Conservation (phyloP, 495 filamentous ascomycete genomes). For the Penicillium longicatenatum region DNA sequence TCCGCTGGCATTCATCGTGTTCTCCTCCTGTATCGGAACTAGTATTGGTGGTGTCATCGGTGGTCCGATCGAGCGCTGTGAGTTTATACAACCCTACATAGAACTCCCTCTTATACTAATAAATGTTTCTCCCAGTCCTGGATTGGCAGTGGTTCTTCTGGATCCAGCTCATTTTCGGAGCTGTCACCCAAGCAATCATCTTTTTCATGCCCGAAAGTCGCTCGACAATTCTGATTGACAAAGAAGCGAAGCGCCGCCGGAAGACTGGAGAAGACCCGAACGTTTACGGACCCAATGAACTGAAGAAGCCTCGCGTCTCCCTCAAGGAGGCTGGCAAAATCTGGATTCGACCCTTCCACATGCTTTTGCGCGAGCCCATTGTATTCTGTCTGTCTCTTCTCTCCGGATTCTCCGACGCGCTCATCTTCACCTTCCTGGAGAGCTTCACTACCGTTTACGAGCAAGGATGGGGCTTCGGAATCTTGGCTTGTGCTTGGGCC, state of each 20-base stretch:
- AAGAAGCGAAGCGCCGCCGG: constrained; percentile 63
- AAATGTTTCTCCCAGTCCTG: constrained; percentile 28
- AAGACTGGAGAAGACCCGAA: constrained; percentile 54
- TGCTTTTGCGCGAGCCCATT: constrained; percentile 75
- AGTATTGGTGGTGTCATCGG: constrained; percentile 77
- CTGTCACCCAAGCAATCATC: constrained; percentile 59
- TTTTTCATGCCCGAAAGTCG: constrained; percentile 71
- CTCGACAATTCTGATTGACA: constrained; percentile 65
- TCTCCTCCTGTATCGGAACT: constrained; percentile 73
- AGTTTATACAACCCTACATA: too few relatives aligned
- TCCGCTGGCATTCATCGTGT: constrained; percentile 70
- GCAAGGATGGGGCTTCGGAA: constrained; percentile 61
- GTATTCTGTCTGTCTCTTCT: constrained; percentile 70
- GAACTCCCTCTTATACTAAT: too few relatives aligned
- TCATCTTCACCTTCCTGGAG: constrained; percentile 79
- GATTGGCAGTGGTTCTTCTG: constrained; percentile 77
- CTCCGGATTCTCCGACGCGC: constrained; percentile 71
- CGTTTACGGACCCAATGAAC: constrained; percentile 65
- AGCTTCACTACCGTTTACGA: constrained; percentile 63
- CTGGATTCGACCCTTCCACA: constrained; percentile 71
- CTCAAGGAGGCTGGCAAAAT: constrained; percentile 57
- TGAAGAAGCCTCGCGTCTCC: constrained; percentile 53
- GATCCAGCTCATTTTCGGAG: constrained; percentile 78
- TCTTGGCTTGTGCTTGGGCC: constrained; percentile 54
- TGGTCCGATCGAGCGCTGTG: constrained; percentile 66